phyloP scores from a whole-genome alignment of 306 rosid genomes.

The Rosa rugosa region DNA sequence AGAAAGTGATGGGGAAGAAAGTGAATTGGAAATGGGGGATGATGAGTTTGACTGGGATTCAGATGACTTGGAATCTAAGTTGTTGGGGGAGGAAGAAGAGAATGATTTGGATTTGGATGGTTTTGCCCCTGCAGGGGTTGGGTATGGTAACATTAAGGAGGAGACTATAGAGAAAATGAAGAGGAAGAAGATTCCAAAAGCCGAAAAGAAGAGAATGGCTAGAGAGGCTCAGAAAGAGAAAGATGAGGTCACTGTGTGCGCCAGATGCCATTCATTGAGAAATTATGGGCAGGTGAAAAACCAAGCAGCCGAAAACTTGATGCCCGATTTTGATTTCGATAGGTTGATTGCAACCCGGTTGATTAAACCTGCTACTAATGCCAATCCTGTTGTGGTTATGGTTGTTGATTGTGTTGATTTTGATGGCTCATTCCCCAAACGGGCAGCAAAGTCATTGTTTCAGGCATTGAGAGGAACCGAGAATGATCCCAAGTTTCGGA shows the following conservation, averaged over 20 bases:
- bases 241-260: conserved; percentile 92
- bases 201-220: conserved; percentile 70
- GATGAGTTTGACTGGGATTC: conserved; percentile 72
- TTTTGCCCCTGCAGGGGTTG: conserved; percentile 73
- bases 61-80: conserved; percentile 70
- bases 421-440: conserved; percentile 85
- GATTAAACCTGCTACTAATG: conserved; percentile 67
- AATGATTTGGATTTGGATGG: conserved; percentile 55
- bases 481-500: conserved; percentile 53
- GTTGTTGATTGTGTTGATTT: conserved; percentile 96
- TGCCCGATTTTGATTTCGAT: conserved; percentile 93
- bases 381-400: conserved; percentile 73
- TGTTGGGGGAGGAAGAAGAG: conserved; percentile 50
- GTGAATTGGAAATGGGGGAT: conserved; percentile 31
- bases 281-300: conserved; percentile 88
- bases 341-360: conserved; percentile 70
- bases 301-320: conserved; percentile 75
- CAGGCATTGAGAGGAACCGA: conserved; percentile 52
- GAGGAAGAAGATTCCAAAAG: conserved; percentile 72
- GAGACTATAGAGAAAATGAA: conserved; percentile 55
- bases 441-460: conserved; percentile 75
- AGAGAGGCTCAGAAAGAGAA: conserved; percentile 72
- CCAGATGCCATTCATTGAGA: conserved; percentile 90
- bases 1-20: conserved; percentile 33
- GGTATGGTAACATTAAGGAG: conserved; percentile 77